phyloP scores from a whole-genome alignment of 176 grass and related monocot genomes.

The Juncus inflexus region DNA sequence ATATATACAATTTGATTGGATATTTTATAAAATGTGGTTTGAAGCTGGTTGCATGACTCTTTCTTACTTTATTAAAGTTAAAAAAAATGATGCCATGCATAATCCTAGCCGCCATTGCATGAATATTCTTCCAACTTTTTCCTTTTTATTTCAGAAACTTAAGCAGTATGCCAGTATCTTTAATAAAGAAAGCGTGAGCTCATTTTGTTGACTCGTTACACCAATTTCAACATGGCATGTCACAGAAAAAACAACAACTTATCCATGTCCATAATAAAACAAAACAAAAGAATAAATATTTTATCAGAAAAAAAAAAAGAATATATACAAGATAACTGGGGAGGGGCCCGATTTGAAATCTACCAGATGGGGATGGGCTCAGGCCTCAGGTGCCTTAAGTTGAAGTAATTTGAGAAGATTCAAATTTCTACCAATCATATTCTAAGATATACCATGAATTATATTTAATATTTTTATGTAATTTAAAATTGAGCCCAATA shows the following conservation, averaged over 20 bases:
- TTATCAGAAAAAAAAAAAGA: background rate
- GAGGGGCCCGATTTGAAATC: background rate
- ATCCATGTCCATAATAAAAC: constrained; percentile 3
- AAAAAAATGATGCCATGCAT: constrained; percentile 23
- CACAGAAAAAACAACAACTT: no score
- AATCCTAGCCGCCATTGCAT: background rate
- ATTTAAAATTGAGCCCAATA: no score
- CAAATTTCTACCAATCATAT: background rate
- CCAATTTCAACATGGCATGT: no score
- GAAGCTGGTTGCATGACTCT: constrained; percentile 24
- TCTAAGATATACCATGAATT: background rate
- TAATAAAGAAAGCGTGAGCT: no score
- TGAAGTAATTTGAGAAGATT: background rate
- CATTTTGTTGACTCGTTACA: no score
- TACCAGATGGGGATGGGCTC: constrained; percentile 1
- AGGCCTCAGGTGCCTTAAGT: background rate
- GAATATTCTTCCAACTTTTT: background rate
- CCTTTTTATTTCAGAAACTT: background rate
- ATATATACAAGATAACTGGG: no score
- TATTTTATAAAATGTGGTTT: constrained; percentile 6
- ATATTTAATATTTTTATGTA: background rate
- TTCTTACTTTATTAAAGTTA: constrained; percentile 13
- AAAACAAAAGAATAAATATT: no score
- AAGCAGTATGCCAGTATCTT: no score
- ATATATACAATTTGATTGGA: constrained; percentile 4